A percentile compares a stretch with the other conserved stretches of the same genome.
phyloP scores from a whole-genome alignment of 352 stramenopile species.

The Nothophytophthora sp. region DNA sequence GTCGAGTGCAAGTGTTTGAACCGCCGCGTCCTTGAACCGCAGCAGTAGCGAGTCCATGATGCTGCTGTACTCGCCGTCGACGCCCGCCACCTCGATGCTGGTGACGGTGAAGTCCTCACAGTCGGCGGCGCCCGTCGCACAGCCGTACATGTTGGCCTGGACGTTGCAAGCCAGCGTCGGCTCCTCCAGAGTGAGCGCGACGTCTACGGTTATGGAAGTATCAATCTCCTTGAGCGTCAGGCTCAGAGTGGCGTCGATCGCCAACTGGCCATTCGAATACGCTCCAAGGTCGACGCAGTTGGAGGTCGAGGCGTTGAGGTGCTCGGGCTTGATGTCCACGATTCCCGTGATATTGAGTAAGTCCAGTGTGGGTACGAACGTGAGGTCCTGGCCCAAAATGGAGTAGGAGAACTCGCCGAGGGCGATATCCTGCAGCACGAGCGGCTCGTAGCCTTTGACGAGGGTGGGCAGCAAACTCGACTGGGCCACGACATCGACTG shows the following conservation, averaged over 20 bases:
- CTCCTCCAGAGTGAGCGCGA: constrained; percentile 35
- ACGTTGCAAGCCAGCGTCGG: constrained; percentile 24
- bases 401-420: constrained; percentile 43
- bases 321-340: constrained; percentile 32
- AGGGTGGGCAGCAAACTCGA: constrained; percentile 19
- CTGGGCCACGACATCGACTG: constrained; percentile 19
- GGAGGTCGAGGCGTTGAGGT: constrained; percentile 38
- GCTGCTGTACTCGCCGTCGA: constrained; percentile 30
- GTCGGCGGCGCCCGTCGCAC: constrained; percentile 18
- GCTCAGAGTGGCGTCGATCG: constrained; percentile 30
- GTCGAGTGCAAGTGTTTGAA: constrained; percentile 32
- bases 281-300: constrained; percentile 38
- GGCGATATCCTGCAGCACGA: constrained; percentile 38
- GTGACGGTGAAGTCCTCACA: constrained; percentile 51
- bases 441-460: constrained; percentile 34
- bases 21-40: constrained; percentile 21
- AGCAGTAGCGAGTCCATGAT: constrained; percentile 37
- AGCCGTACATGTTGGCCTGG: constrained; percentile 34
- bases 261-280: constrained; percentile 32
- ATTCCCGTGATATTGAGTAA: constrained; percentile 41
- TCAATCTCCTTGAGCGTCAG: constrained; percentile 47
- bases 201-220: constrained; percentile 29
- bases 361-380: constrained; percentile 46
- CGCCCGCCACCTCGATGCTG: constrained; percentile 36
- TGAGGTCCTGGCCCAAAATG: constrained; percentile 45